Percentiles rank a stretch among this genome's conserved stretches.
These are phyloP conservation scores for Skeletonema grethae DNA, from an alignment of 108 stramenopile species.

Conservation along the genomic window DNA sequence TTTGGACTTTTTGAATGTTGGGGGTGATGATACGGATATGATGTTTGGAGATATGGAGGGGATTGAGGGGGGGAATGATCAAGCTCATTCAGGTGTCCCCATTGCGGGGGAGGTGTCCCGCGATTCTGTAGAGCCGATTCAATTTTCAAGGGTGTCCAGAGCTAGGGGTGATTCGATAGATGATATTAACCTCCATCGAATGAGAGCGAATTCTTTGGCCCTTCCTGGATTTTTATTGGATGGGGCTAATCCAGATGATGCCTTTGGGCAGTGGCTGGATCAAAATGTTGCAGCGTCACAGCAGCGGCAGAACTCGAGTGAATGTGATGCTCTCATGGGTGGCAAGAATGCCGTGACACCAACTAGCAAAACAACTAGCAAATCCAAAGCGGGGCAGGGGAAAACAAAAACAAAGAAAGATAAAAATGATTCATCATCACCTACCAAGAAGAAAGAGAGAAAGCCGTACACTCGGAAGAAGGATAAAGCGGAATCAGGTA, in stretches of 20 bases:
- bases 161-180: conserved; percentile 25
- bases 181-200: conserved; percentile 51
- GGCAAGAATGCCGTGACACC: conserved; percentile 14
- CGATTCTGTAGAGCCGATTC: conserved; percentile 13
- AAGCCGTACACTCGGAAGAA: conserved; percentile 42
- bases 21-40: conserved; percentile 30
- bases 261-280: conserved; percentile 80
- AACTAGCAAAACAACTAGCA: conserved; percentile 5
- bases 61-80: conserved; percentile 20
- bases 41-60: conserved; percentile 39
- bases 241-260: conserved; percentile 33
- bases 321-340: conserved; percentile 17
- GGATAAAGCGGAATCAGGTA: conserved; percentile 48
- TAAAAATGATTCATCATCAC: conserved; percentile 46
- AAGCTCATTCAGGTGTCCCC: conserved; percentile 26
- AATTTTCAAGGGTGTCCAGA: conserved; percentile 7
- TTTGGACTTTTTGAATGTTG: conserved; percentile 85
- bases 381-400: conserved; percentile 46
- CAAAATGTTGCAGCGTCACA: conserved; percentile 11
- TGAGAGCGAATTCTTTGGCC: conserved; percentile 81
- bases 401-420: conserved; percentile 56
- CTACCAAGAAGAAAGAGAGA: conserved; percentile 19
- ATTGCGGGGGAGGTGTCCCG: not conserved
- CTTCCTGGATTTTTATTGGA: conserved; percentile 47
- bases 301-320: conserved; percentile 12